Percentiles rank a stretch among this genome's conserved stretches.
phyloP scores from a whole-genome alignment of 2,329 filamentous ascomycete genomes.

The Alternaria panax region DNA sequence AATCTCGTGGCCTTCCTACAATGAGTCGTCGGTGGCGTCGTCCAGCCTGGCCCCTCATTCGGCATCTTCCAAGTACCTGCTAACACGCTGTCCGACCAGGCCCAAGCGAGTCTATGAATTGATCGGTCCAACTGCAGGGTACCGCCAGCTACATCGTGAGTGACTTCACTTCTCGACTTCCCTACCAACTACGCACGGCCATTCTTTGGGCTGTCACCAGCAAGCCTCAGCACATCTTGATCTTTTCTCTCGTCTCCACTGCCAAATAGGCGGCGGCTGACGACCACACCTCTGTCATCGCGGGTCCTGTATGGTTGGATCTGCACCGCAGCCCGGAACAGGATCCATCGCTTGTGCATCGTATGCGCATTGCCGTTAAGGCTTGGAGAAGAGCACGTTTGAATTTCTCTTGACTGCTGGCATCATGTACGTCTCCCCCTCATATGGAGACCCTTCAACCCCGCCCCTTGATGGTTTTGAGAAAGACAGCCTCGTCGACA shows the following conservation, averaged over 20 bases:
- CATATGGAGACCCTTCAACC: slow-evolving; percentile 45
- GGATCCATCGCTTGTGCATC: slow-evolving; percentile 43
- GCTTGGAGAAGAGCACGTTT: slow-evolving; percentile 26
- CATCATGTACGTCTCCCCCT: slow-evolving; percentile 49
- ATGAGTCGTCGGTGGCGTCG: slow-evolving; percentile 33
- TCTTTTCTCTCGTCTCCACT: slow-evolving; percentile 36
- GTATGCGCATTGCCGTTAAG: slow-evolving; percentile 32
- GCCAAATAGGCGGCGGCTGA: slow-evolving; percentile 39
- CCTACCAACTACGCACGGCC: slow-evolving; percentile 41
- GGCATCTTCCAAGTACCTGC: slow-evolving; percentile 31
- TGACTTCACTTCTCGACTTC: slow-evolving; percentile 40
- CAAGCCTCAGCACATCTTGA: slow-evolving; percentile 31
- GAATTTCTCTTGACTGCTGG: slow-evolving; percentile 32
- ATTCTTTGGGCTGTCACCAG: slow-evolving; percentile 22
- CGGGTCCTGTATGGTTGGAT: slow-evolving; percentile 45
- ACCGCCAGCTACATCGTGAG: slow-evolving; percentile 30
- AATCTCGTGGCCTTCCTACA: slow-evolving; percentile 46
- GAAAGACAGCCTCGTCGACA: slow-evolving; percentile 45
- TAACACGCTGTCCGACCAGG: slow-evolving; percentile 30
- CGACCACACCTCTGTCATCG: slow-evolving; percentile 37
- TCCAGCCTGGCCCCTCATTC: slow-evolving; percentile 38
- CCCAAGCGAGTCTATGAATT: slow-evolving; percentile 39
- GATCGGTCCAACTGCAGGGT: slow-evolving; percentile 27
- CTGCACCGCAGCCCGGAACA: slow-evolving; percentile 29
- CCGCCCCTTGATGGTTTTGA: slow-evolving; percentile 39